Evolutionary conservation across 192 early-diverging fungal genomes (phyloP).

Genomic region (Piromyces finnis): DNA sequence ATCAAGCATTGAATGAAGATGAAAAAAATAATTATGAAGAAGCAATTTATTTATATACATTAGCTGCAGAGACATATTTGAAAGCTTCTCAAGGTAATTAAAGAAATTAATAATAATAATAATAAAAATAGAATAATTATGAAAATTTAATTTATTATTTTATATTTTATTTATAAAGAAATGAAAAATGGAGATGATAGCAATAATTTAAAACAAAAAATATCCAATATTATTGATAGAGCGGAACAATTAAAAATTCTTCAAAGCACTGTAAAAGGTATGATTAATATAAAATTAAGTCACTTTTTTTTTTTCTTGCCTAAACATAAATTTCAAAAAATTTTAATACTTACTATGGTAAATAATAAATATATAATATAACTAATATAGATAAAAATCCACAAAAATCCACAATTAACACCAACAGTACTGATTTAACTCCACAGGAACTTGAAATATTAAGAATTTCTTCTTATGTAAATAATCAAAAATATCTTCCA

Average conservation of each 20-base stretch:
- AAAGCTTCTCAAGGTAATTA: background rate
- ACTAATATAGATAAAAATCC: background rate
- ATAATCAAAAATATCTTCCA: constrained; percentile 50
- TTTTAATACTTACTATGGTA: too few species aligned
- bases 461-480: constrained; percentile 46
- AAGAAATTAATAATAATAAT: too few species aligned
- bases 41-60: constrained; percentile 1
- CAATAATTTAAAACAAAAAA: background rate
- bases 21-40: background rate
- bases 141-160: too few species aligned
- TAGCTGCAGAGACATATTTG: background rate
- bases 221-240: background rate
- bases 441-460: constrained; percentile 39
- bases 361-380: too few species aligned
- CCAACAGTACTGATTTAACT: constrained; percentile 5
- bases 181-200: background rate
- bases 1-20: constrained; percentile 1
- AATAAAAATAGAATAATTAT: too few species aligned
- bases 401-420: background rate
- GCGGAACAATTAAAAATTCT: background rate
- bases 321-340: too few species aligned
- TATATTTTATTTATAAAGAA: background rate
- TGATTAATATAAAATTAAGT: too few species aligned
- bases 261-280: background rate
- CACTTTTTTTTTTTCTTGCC: too few species aligned